These are phyloP conservation scores for Globisporangium lucens DNA, from an alignment of 352 stramenopile species.

Conservation along the genomic window DNA sequence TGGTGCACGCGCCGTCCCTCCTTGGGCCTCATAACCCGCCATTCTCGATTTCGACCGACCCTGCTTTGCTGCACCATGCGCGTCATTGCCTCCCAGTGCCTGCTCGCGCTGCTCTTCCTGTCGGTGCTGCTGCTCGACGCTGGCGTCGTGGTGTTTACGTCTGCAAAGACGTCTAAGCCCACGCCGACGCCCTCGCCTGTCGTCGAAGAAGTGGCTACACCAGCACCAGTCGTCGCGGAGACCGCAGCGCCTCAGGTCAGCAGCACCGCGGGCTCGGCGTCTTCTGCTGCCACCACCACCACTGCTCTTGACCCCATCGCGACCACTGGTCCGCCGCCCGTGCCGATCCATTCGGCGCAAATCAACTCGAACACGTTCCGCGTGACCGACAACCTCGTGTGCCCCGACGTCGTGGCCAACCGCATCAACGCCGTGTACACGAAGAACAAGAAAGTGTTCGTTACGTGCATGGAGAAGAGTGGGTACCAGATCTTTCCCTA, in stretches of 20 bases:
- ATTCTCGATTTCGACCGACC: slow-evolving; percentile 6
- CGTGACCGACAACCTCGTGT: slow-evolving; percentile 43
- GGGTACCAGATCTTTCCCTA: slow-evolving; percentile 63
- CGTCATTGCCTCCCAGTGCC: not conserved
- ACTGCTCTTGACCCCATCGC: not conserved
- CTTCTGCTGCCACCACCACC: not conserved
- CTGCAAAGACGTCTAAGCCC: not conserved
- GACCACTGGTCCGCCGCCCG: not conserved
- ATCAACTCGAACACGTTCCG: slow-evolving; percentile 44
- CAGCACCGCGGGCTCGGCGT: not conserved
- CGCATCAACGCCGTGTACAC: slow-evolving; percentile 41
- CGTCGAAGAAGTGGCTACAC: not conserved
- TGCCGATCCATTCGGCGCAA: slow-evolving; percentile 29
- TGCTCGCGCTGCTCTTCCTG: not conserved
- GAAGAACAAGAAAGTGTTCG: slow-evolving; percentile 47
- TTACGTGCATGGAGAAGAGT: slow-evolving; percentile 42
- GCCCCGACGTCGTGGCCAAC: slow-evolving; percentile 31
- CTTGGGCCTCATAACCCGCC: not conserved
- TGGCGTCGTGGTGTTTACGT: not conserved
- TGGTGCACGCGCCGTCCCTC: not conserved
- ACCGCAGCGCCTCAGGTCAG: not conserved
- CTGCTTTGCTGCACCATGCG: not conserved
- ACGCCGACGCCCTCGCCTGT: slow-evolving; percentile 1
- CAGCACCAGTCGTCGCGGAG: not conserved
- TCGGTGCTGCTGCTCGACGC: not conserved